Conservation (phyloP, 768 basidiomycete species). For the Naganishia randhawae region DNA sequence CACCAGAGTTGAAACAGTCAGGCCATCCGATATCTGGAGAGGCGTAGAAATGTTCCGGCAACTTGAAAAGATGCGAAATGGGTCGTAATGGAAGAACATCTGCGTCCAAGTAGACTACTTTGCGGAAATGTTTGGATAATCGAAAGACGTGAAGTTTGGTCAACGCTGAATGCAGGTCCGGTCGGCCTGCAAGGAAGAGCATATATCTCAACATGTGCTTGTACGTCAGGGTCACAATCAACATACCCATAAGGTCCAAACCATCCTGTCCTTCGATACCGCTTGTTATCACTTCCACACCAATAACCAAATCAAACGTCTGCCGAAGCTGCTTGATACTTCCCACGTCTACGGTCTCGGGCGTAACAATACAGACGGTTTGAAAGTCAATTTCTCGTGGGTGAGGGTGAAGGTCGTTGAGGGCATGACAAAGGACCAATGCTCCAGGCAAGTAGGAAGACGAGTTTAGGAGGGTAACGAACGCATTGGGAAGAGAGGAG, state of each 20-base stretch:
- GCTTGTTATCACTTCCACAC: conserved; percentile 77
- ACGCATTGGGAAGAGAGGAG: conserved; percentile 55
- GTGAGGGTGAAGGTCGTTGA: conserved; percentile 59
- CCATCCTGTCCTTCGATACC: conserved; percentile 62
- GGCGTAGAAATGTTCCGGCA: conserved; percentile 75
- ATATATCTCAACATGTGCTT: not conserved
- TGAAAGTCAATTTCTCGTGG: conserved; percentile 64
- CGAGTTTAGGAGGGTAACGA: conserved; percentile 88
- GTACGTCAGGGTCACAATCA: no score
- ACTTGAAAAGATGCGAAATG: conserved; percentile 82
- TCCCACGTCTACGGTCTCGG: conserved; percentile 81
- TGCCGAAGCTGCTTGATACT: conserved; percentile 73
- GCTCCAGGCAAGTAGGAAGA: conserved; percentile 90
- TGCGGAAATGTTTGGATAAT: conserved; percentile 54
- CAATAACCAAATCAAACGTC: conserved; percentile 79
- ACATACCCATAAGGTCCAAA: conserved; percentile 74
- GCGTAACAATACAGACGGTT: conserved; percentile 87
- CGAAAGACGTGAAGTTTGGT: conserved; percentile 97
- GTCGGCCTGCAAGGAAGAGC: conserved; percentile 65
- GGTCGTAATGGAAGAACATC: conserved; percentile 56
- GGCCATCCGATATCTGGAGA: conserved; percentile 98
- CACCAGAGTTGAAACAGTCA: conserved; percentile 97
- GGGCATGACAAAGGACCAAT: conserved; percentile 75
- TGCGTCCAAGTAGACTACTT: conserved; percentile 53
- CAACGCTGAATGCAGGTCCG: conserved; percentile 85